Percentiles rank a stretch among this genome's conserved stretches.
Conservation (phyloP, 805 yeast species). For the Schizosaccharomyces octosporus region DNA sequence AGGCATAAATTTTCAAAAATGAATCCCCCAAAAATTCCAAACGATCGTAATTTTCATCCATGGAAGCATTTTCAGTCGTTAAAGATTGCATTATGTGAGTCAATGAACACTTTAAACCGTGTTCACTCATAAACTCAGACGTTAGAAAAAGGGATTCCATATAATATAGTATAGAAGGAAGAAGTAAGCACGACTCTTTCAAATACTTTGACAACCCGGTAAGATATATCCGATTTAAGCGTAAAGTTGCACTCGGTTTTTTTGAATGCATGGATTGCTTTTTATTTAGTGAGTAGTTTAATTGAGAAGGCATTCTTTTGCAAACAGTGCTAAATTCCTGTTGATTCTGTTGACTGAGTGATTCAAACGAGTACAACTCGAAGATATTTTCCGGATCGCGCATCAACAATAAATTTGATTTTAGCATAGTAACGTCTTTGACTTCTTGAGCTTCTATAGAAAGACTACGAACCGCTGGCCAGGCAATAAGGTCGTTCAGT, state of each 20-base stretch:
- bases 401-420: neutral
- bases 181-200: neutral
- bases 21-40: slow-evolving; percentile 4
- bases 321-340: no score
- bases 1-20: slow-evolving; percentile 2
- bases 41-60: slow-evolving; percentile 2
- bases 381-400: no score
- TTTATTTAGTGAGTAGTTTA: no score
- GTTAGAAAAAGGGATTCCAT: slow-evolving; percentile 1
- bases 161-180: slow-evolving; percentile 1
- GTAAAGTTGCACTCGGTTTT: neutral
- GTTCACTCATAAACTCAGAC: neutral
- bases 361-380: no score
- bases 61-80: neutral
- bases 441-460: neutral
- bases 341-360: no score
- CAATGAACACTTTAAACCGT: neutral
- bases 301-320: no score
- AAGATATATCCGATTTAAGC: neutral
- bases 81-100: slow-evolving; percentile 1
- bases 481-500: neutral
- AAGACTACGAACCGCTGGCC: neutral
- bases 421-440: neutral
- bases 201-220: neutral
- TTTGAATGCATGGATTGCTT: neutral